Base-by-base conservation (phyloP, 2,329 filamentous ascomycete species). In the Colletotrichum sp. region DNA sequence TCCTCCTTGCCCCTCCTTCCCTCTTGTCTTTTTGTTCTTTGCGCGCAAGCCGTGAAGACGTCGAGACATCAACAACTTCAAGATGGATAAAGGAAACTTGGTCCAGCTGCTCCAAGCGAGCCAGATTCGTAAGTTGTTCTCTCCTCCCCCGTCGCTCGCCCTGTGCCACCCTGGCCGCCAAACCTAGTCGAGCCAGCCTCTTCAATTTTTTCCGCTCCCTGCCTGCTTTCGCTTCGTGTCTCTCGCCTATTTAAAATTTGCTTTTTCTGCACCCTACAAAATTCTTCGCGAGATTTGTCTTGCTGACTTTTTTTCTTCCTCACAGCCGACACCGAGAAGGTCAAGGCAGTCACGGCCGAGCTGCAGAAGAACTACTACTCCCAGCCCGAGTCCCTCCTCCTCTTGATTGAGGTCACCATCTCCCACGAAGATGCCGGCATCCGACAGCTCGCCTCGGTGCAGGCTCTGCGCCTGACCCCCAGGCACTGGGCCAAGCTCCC, bases 281-380 rank as follows among this genome's bases (percentile, higher is more conserved):
- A 32, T 16, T 24, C 60, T 52, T 71, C 7, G 21, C 26, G 39
- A 59, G 13, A 77, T 76, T 32, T 3, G 8, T 18, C 24, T 77
- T 61, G 60, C 85, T 89, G 79, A 88, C 84, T 12, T 48, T 43
- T 30, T 61, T 77, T 78, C 61, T 80, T 77, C 73, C 79, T 69
- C 81, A 48, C 82, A 98, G 96, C 97, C 83, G 94, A 98, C 87
- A 98, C 96, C 79, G 93, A 95, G 80, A 93, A 93, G 86, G 93
- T 98, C 85, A 98, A 98, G 91, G 92, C 94, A 79, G 95, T 96
- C 78, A 99, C 96, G 21, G 92, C 94, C 75, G 93, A 96, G 81
- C 92, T 99, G 76, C 96, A 98, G 86, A 97, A 98, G 86, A 95
- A 95, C 86, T 99, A 95, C 90, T 99, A 98, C 89, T 93, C 92